Percentiles rank a stretch among this genome's conserved stretches.
Conservation (phyloP, 2,329 filamentous ascomycete genomes). For the Cladosporium sp. region DNA sequence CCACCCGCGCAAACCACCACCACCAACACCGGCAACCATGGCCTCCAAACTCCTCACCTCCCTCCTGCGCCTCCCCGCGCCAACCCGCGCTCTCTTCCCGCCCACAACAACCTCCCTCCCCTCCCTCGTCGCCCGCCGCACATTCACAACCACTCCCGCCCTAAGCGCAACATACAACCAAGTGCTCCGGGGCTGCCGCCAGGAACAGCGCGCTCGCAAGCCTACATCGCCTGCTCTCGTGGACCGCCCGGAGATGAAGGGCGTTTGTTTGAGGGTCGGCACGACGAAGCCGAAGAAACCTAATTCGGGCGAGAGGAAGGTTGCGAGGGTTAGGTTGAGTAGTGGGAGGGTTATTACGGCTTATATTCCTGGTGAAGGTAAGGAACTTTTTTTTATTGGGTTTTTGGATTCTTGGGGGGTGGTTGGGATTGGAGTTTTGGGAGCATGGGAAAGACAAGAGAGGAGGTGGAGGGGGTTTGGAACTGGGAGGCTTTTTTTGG, state of each 20-base stretch:
- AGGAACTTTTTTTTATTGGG: slow-evolving; percentile 19
- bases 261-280: slow-evolving; percentile 90
- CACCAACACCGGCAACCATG: slow-evolving; percentile 25
- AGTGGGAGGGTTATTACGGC: slow-evolving; percentile 82
- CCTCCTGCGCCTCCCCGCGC: slow-evolving; percentile 32
- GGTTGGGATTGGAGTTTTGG: slow-evolving; percentile 1
- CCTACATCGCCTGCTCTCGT: slow-evolving; percentile 80
- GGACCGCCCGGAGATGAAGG: slow-evolving; percentile 78
- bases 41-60: slow-evolving; percentile 35
- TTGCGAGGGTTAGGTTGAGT: slow-evolving; percentile 82
- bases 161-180: slow-evolving; percentile 46
- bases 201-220: slow-evolving; percentile 74
- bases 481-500: neutral
- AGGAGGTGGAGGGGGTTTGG: slow-evolving; percentile 1
- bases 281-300: slow-evolving; percentile 97
- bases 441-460: neutral
- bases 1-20: slow-evolving; percentile 3
- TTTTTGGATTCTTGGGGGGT: neutral
- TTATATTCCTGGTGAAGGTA: slow-evolving; percentile 91
- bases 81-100: too few relatives aligned
- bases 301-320: slow-evolving; percentile 96
- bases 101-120: slow-evolving; percentile 14
- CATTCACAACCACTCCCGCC: slow-evolving; percentile 36
- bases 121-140: slow-evolving; percentile 23
- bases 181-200: slow-evolving; percentile 64